Percentiles rank a stretch among this genome's conserved stretches.
Evolutionary conservation across 768 basidiomycete species (phyloP).

Genomic region (Coprinellus micaceus): DNA sequence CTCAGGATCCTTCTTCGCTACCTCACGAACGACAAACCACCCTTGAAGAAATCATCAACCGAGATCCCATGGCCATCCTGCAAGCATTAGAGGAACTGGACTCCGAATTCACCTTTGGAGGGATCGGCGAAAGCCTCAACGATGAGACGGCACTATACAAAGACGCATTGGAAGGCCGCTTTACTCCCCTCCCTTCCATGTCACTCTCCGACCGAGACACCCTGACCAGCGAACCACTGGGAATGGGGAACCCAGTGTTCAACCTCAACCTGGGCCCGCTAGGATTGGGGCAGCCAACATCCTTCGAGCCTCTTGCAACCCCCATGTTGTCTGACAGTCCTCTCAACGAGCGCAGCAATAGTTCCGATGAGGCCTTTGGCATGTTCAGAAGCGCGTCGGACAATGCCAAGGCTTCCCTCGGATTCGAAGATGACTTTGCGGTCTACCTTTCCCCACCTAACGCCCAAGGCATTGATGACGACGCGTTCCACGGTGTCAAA

Average conservation of each 20-base stretch:
- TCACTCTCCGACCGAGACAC: no score
- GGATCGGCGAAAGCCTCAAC: background rate
- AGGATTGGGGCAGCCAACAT: background rate
- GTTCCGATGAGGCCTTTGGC: slow-evolving; percentile 38
- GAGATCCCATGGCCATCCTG: slow-evolving; percentile 9
- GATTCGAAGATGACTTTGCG: slow-evolving; percentile 79
- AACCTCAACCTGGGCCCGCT: no score
- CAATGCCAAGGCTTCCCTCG: slow-evolving; percentile 22
- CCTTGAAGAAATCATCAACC: slow-evolving; percentile 10
- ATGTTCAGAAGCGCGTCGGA: slow-evolving; percentile 15
- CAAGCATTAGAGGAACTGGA: slow-evolving; percentile 9
- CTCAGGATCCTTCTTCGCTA: slow-evolving; percentile 13
- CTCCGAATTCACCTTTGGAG: slow-evolving; percentile 10
- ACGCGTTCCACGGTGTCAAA: background rate
- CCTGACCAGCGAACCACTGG: no score
- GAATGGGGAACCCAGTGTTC: no score
- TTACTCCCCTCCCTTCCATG: no score
- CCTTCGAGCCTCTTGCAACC: slow-evolving; percentile 15
- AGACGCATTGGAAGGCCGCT: background rate
- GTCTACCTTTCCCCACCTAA: slow-evolving; percentile 68
- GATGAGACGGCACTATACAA: slow-evolving; percentile 4
- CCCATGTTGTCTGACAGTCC: no score
- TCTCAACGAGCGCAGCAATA: no score
- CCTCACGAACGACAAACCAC: background rate
- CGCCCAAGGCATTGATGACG: background rate